These are phyloP conservation scores for Polytrichum commune DNA, from an alignment of 225 moss, liverwort and hornwort species.

Conservation along the genomic window DNA sequence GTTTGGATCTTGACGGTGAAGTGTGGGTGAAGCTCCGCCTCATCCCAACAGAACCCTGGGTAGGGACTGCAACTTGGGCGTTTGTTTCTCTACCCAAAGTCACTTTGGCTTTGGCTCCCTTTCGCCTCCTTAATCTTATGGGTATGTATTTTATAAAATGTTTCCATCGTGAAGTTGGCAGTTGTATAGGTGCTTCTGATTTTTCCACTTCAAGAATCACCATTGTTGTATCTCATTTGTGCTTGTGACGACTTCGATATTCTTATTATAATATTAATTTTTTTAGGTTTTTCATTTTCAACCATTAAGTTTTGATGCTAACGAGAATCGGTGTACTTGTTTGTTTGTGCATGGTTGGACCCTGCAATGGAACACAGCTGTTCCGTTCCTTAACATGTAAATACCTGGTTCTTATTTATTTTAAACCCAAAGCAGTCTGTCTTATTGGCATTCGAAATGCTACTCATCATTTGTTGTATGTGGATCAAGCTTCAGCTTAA, in stretches of 20 bases:
- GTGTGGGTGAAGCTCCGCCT: slow-evolving; percentile 94
- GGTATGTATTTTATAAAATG: slow-evolving; percentile 38
- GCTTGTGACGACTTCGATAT: not conserved
- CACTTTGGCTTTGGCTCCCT: slow-evolving; percentile 86
- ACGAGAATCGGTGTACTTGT: not conserved
- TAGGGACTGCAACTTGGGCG: slow-evolving; percentile 97
- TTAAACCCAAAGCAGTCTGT: too few species aligned
- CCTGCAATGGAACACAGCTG: slow-evolving; percentile 30
- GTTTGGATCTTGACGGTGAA: slow-evolving; percentile 94
- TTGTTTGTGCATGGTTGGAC: slow-evolving; percentile 15
- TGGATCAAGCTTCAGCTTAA: too few species aligned
- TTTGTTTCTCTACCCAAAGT: slow-evolving; percentile 90
- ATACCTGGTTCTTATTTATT: slow-evolving; percentile 8
- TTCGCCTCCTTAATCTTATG: slow-evolving; percentile 86
- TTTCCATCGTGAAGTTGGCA: not conserved
- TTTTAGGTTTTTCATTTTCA: too few species aligned
- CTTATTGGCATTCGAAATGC: too few species aligned
- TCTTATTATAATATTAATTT: not conserved
- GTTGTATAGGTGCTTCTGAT: not conserved
- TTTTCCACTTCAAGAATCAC: not conserved
- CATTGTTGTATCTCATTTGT: too few species aligned
- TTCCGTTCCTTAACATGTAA: slow-evolving; percentile 58
- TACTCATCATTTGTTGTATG: too few species aligned
- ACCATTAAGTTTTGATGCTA: not conserved
- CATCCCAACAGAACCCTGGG: slow-evolving; percentile 90